Base-by-base conservation (phyloP, 768 basidiomycete genomes). In the Astraeus odoratus region DNA sequence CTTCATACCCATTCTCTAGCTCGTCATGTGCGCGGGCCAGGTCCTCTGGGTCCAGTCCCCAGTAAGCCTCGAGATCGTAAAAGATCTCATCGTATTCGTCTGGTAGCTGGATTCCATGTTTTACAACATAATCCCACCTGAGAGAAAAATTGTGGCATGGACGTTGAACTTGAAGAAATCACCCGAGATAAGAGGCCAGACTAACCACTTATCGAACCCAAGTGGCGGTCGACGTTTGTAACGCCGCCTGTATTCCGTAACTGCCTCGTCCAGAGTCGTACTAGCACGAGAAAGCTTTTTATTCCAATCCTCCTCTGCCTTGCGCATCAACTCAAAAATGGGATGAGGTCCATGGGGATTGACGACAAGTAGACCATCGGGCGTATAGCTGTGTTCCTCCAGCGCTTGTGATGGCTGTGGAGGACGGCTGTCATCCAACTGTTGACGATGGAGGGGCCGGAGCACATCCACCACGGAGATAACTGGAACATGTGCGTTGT, bases 71-170 rank as follows among this genome's bases (percentile, higher is more conserved):
- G 8, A 73, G 47, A 42, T 71, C 63, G 6, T 56, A 49, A 43
- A 60, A 52, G 39, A 74, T 73, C 48, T 71, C 69, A 53, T 75
- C 72, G 38, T 75, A 74, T 44, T 74, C 72, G 48, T 74, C 74
- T 13, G 65, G 67, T 1, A 74, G 59, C 34, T 63, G 66, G 2
- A 74, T 63, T 23, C 63, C 49, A 48, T 75, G 50, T 40, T 52
- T 50, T n/a, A 61, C 57, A 5, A 67, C 67, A 45, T 70, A 75
- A 18, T 60, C 50, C 73, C 71, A 74, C 71, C 70, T 64, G 13
- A 15, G 10, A 22, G 16, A 1, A 18, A 29, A 23, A 27, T n/a
- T 9, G 4, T 22, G n/a, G n/a, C n/a, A n/a, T n/a, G n/a, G n/a
- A n/a, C n/a, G n/a, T n/a, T n/a, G n/a, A n/a, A n/a, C n/a, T n/a